phyloP scores from a whole-genome alignment of 2,329 filamentous ascomycete species.

The Mycosphaerelloides madeirae region DNA sequence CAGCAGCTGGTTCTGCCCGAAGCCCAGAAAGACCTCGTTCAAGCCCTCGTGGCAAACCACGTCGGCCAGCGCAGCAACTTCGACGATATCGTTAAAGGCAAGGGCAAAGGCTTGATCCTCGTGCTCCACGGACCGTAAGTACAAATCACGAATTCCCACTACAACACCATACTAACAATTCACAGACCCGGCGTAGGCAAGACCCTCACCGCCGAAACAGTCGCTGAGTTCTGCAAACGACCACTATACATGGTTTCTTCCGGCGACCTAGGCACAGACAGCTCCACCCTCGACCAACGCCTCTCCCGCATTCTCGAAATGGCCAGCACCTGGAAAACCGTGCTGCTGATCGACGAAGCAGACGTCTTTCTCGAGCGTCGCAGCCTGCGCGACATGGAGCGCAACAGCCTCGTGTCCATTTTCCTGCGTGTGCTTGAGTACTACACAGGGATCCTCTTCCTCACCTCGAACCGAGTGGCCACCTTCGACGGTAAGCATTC shows the following conservation, averaged over 20 bases:
- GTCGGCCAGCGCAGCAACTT: constrained; percentile 23
- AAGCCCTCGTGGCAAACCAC: constrained; percentile 31
- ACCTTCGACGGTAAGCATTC: constrained; percentile 35
- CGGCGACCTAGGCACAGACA: constrained; percentile 36
- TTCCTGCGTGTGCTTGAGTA: constrained; percentile 38
- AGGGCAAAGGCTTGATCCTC: constrained; percentile 39
- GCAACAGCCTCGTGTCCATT: constrained; percentile 72
- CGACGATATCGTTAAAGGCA: constrained; percentile 32
- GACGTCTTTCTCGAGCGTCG: constrained; percentile 79
- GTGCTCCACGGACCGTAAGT: constrained; percentile 37
- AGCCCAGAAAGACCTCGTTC: constrained; percentile 31
- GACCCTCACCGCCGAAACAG: constrained; percentile 38
- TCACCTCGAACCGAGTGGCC: constrained; percentile 35
- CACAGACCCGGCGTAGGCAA: constrained; percentile 40
- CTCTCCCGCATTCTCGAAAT: constrained; percentile 64
- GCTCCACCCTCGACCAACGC: constrained; percentile 41
- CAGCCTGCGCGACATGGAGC: constrained; percentile 73
- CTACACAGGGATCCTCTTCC: constrained; percentile 35
- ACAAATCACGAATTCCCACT: too few species aligned
- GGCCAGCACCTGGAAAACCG: constrained; percentile 80
- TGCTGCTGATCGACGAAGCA: constrained; percentile 78
- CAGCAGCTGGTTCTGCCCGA: constrained; percentile 30
- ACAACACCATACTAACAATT: too few species aligned
- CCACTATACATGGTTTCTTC: constrained; percentile 40
- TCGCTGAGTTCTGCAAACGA: constrained; percentile 34